phyloP scores from a whole-genome alignment of 2,329 filamentous ascomycete species.

The Waltergamsia citrina region DNA sequence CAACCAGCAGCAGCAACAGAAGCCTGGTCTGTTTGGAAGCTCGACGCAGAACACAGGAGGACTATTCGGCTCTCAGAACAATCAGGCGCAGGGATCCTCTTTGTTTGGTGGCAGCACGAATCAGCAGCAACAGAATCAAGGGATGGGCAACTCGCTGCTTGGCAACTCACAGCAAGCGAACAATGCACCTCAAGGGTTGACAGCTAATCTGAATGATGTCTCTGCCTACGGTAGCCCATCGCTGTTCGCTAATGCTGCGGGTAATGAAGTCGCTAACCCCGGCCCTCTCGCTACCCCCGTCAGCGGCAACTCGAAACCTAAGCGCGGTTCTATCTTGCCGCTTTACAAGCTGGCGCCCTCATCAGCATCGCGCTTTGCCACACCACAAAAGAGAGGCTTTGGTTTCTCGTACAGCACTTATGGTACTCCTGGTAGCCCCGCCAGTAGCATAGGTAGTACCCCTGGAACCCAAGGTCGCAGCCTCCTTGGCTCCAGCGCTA shows the following conservation, averaged over 20 bases:
- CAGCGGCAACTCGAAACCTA: slow-evolving; percentile 62
- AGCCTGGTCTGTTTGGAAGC: slow-evolving; percentile 40
- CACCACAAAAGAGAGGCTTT: slow-evolving; percentile 78
- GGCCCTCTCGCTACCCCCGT: slow-evolving; percentile 89
- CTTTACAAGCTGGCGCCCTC: slow-evolving; percentile 81
- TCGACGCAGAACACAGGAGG: slow-evolving; percentile 34
- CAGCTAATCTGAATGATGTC: slow-evolving; percentile 71
- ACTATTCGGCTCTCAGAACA: slow-evolving; percentile 43
- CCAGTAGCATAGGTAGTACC: slow-evolving; percentile 55
- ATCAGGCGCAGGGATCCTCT: slow-evolving; percentile 31
- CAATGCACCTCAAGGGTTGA: slow-evolving; percentile 55
- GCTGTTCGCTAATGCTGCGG: slow-evolving; percentile 67
- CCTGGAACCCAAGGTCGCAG: slow-evolving; percentile 59
- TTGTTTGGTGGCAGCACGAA: slow-evolving; percentile 37
- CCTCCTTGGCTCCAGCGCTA: slow-evolving; percentile 48
- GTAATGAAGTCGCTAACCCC: slow-evolving; percentile 56
- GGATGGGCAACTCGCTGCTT: slow-evolving; percentile 46
- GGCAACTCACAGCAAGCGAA: slow-evolving; percentile 39
- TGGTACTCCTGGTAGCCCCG: slow-evolving; percentile 65
- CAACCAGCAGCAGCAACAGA: slow-evolving; percentile 26
- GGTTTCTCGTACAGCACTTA: slow-evolving; percentile 93
- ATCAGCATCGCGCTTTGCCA: slow-evolving; percentile 69
- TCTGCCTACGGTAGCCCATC: slow-evolving; percentile 86
- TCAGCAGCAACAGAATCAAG: slow-evolving; percentile 37
- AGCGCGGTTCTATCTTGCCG: slow-evolving; percentile 71